Base-by-base conservation (phyloP, 495 filamentous ascomycete species). In the Penicillium robsamsonii region DNA sequence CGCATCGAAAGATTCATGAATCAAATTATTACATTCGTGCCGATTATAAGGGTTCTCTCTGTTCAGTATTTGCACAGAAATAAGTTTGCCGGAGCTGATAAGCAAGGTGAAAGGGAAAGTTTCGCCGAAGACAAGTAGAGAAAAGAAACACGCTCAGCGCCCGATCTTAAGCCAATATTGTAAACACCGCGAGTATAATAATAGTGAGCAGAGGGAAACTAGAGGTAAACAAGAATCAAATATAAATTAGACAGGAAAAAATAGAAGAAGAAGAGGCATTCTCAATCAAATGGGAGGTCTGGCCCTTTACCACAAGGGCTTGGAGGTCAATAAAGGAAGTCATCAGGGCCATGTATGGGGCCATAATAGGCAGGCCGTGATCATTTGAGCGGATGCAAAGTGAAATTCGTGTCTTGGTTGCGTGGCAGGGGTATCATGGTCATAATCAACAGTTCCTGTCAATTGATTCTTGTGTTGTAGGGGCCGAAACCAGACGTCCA, bases 381-480 rank as follows among this genome's bases (percentile, higher is more conserved):
- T 63, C 52, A 54, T 57, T 35, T 41, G 18, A 31, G 30, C 12
- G 20, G 31, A 52, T 38, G 41, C 33, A 30, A 42, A 43, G 50
- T 33, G 8, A 54, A 27, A 30, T 25, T 57, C 38, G 40, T 46
- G 48, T 46, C 44, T 53, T 45, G 56, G 18, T 33, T 53, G 56
- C 43, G 42, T 40, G 22, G 52, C 33, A 30, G 31, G 52, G 52
- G 52, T 54, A 54, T 54, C 52, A 54, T 46, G 43, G 42, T 54
- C 52, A 54, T 54, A 37, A 46, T 54, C 38, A 33, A 54, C 51
- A 25, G 30, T 37, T 38, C 24, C 7, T 40, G 51, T 37, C 51
- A 53, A 53, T 37, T 53, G 52, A 17, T 8, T 54, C 52, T 46
- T 38, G 24, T 25, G 22, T 25, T 37, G 30, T 13, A n/a, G 24